A percentile compares a stretch with the other conserved stretches of the same genome.
Evolutionary conservation across 768 basidiomycete species (phyloP).

Genomic region (Lentinula boryana): DNA sequence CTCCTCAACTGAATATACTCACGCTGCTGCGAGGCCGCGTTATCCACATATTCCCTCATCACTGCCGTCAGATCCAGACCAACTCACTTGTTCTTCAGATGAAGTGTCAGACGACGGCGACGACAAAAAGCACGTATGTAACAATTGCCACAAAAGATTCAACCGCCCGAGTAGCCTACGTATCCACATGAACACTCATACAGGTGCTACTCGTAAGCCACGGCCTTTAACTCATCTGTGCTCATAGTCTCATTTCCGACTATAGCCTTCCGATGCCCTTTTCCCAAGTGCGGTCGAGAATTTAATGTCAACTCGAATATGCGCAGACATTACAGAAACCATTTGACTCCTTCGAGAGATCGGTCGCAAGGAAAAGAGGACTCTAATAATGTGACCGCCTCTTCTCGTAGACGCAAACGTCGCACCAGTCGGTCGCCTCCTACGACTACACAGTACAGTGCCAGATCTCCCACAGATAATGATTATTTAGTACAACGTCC

Average conservation of each 20-base stretch:
- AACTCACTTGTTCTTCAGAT: slow-evolving; percentile 13
- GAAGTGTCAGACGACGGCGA: slow-evolving; percentile 15
- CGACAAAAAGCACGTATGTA: slow-evolving; percentile 44
- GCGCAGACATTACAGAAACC: slow-evolving; percentile 74
- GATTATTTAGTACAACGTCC: neutral
- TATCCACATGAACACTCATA: slow-evolving; percentile 67
- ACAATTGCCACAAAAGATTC: slow-evolving; percentile 57
- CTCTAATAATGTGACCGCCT: neutral
- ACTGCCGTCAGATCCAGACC: slow-evolving; percentile 13
- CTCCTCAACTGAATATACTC: neutral
- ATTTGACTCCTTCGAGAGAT: slow-evolving; percentile 17
- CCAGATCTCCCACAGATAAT: neutral
- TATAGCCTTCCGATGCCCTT: slow-evolving; percentile 69
- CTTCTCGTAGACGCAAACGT: neutral
- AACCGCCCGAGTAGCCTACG: slow-evolving; percentile 63
- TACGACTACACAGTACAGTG: neutral
- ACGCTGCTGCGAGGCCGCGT: neutral
- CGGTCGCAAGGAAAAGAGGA: slow-evolving; percentile 1
- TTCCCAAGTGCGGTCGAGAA: slow-evolving; percentile 65
- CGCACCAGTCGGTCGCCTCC: neutral
- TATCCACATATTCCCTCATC: slow-evolving; percentile 8
- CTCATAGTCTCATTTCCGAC: neutral
- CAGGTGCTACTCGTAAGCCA: slow-evolving; percentile 61
- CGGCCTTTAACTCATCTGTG: neutral
- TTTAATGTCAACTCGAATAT: slow-evolving; percentile 87